These are phyloP conservation scores for Amauroascus verrucosus DNA, from an alignment of 2,329 filamentous ascomycete genomes.

Conservation along the genomic window DNA sequence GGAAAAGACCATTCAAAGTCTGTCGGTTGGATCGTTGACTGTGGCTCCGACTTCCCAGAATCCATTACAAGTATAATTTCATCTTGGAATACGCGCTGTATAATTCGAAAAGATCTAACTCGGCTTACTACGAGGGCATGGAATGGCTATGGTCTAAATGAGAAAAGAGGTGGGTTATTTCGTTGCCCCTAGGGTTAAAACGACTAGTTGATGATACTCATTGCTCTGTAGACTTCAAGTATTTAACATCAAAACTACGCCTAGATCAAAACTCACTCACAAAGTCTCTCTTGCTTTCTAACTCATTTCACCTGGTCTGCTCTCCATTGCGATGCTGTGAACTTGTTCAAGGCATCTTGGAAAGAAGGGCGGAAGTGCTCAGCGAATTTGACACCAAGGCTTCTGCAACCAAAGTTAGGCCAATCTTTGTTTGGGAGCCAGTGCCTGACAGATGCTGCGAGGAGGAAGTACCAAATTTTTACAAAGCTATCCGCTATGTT, in stretches of 20 bases:
- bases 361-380: constrained; percentile 36
- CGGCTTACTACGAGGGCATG: constrained; percentile 79
- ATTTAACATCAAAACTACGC: constrained; percentile 75
- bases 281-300: constrained; percentile 55
- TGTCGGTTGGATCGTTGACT: constrained; percentile 86
- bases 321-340: constrained; percentile 65
- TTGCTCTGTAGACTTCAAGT: constrained; percentile 61
- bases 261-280: constrained; percentile 64
- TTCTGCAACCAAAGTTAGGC: constrained; percentile 40
- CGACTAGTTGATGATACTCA: not conserved
- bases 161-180: constrained; percentile 46
- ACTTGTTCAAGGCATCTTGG: constrained; percentile 60
- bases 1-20: constrained; percentile 53
- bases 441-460: constrained; percentile 79
- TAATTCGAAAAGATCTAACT: constrained; percentile 55
- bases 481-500: constrained; percentile 44
- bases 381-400: constrained; percentile 23
- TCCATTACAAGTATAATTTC: constrained; percentile 54
- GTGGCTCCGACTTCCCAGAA: constrained; percentile 73
- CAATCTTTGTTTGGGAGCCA: constrained; percentile 88
- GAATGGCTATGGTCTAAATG: constrained; percentile 73
- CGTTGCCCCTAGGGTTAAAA: not conserved
- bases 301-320: constrained; percentile 81
- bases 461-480: constrained; percentile 46
- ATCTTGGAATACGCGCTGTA: constrained; percentile 64